A percentile compares a stretch with the other conserved stretches of the same genome.
Evolutionary conservation across 306 rosid species (phyloP).

Genomic region (Acacia melanoxylon): DNA sequence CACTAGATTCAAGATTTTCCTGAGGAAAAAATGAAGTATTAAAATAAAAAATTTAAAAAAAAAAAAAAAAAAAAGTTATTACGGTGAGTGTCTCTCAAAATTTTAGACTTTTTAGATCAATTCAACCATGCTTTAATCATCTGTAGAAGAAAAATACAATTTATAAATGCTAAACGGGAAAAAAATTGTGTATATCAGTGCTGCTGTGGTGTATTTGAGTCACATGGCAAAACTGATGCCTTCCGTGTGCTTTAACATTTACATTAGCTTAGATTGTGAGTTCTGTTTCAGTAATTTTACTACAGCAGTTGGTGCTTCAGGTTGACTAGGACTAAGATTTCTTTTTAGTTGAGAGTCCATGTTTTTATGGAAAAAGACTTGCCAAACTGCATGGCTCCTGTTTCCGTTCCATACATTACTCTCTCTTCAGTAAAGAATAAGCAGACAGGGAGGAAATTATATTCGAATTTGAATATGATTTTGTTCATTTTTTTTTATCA

Average conservation of each 20-base stretch:
- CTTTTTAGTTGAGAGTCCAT: background rate
- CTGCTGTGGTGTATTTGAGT: background rate
- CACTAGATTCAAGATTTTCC: conserved; percentile 64
- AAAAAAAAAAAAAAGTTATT: background rate
- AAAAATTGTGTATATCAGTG: background rate
- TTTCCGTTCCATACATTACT: background rate
- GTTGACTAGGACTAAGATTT: background rate
- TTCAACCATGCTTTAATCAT: conserved; percentile 12
- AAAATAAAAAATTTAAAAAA: conserved; percentile 23
- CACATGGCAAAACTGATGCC: background rate
- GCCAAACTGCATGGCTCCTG: background rate
- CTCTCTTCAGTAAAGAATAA: background rate
- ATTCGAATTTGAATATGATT: background rate
- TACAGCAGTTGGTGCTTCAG: background rate
- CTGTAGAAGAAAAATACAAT: background rate
- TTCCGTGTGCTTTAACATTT: background rate
- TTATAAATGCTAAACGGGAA: background rate
- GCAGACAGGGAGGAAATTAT: background rate
- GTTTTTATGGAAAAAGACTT: background rate
- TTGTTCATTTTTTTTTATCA: background rate
- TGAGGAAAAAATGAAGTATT: conserved; percentile 39
- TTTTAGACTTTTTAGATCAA: conserved; percentile 11
- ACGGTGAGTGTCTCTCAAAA: conserved; percentile 19
- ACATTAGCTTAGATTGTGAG: background rate
- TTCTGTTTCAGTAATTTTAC: background rate